Evolutionary conservation across 441 rosid genomes (phyloP).

Genomic region (Syzygium malaccense): DNA sequence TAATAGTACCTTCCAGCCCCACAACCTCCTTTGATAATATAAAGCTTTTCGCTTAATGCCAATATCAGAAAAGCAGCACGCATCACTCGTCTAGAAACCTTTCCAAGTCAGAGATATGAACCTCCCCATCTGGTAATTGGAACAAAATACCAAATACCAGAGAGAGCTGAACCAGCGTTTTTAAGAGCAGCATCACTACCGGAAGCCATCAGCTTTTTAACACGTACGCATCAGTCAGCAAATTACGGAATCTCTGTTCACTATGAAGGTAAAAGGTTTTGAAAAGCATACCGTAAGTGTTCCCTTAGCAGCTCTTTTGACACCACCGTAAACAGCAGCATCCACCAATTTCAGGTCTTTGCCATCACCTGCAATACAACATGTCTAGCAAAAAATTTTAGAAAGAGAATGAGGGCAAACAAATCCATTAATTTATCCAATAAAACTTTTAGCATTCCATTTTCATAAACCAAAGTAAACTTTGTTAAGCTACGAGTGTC

Average conservation of each 20-base stretch:
- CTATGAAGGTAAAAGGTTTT: neutral
- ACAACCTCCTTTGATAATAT: slow-evolving; percentile 78
- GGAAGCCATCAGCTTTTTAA: slow-evolving; percentile 79
- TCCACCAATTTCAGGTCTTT: slow-evolving; percentile 81
- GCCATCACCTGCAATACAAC: slow-evolving; percentile 40
- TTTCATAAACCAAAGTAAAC: too few species aligned
- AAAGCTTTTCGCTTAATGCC: slow-evolving; percentile 95
- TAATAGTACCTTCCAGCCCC: slow-evolving; percentile 83
- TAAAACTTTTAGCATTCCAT: too few species aligned
- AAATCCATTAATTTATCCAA: too few species aligned
- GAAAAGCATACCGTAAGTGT: slow-evolving; percentile 70
- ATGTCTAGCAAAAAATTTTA: slow-evolving; percentile 7
- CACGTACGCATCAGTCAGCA: neutral
- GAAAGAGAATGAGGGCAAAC: neutral
- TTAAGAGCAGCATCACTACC: slow-evolving; percentile 75
- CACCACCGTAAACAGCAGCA: slow-evolving; percentile 99
- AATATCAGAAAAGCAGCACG: slow-evolving; percentile 18
- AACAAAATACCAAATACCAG: slow-evolving; percentile 36
- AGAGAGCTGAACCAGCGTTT: slow-evolving; percentile 54
- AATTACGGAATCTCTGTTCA: slow-evolving; percentile 4
- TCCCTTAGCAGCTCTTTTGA: slow-evolving; percentile 77
- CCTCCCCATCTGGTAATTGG: neutral
- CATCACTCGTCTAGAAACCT: neutral
- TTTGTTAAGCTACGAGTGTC: too few species aligned
- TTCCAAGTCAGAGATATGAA: too few species aligned